Evolutionary conservation across 805 yeast species (phyloP).

Genomic region (Yamadazyma akitaensis): DNA sequence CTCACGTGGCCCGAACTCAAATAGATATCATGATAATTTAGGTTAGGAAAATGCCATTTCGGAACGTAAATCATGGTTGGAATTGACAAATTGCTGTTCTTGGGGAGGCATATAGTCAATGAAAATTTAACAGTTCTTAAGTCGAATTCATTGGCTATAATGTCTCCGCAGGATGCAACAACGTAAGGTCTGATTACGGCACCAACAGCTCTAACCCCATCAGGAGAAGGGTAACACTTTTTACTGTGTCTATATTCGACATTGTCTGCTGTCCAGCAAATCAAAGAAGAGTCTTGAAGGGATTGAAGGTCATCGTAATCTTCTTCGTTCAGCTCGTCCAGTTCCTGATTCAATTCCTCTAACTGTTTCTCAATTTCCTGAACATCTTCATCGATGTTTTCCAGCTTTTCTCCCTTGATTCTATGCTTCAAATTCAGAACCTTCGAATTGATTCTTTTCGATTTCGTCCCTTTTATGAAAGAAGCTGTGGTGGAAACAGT

Average conservation of each 20-base stretch:
- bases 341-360: slow-evolving; percentile 4
- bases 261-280: slow-evolving; percentile 22
- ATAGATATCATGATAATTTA: slow-evolving; percentile 46
- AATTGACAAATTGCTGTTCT: background rate
- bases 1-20: slow-evolving; percentile 56
- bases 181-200: slow-evolving; percentile 81
- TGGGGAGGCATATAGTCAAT: slow-evolving; percentile 37
- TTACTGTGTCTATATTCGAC: slow-evolving; percentile 24
- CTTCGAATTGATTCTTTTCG: slow-evolving; percentile 9
- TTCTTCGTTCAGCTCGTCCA: slow-evolving; percentile 8
- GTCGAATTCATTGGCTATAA: slow-evolving; percentile 57
- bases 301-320: slow-evolving; percentile 17
- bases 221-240: slow-evolving; percentile 40
- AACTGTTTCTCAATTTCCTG: slow-evolving; percentile 7
- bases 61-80: slow-evolving; percentile 73
- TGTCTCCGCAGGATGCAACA: slow-evolving; percentile 57
- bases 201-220: slow-evolving; percentile 71
- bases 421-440: slow-evolving; percentile 10
- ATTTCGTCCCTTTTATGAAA: slow-evolving; percentile 6
- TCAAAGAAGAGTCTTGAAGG: slow-evolving; percentile 21
- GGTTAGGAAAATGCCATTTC: slow-evolving; percentile 58
- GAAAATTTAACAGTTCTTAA: slow-evolving; percentile 44
- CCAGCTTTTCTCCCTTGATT: slow-evolving; percentile 4
- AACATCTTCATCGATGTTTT: background rate
- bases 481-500: slow-evolving; percentile 13